phyloP scores from a whole-genome alignment of 768 basidiomycete genomes.

The Mycena olivaceomarginata region DNA sequence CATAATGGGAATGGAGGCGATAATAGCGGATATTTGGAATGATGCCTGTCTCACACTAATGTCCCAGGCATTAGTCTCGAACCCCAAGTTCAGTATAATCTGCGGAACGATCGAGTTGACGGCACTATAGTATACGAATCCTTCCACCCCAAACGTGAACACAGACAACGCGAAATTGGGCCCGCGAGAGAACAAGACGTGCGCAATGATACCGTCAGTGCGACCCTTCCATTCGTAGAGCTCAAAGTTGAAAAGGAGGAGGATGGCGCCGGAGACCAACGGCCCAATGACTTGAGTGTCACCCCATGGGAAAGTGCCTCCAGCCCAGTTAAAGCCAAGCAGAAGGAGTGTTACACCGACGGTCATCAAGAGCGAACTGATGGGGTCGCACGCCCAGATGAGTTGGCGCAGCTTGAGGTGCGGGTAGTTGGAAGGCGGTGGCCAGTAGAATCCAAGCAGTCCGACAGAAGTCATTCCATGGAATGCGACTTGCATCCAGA shows the following conservation, averaged over 20 bases:
- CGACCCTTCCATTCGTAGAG: conserved; percentile 45
- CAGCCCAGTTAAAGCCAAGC: conserved; percentile 44
- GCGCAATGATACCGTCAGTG: conserved; percentile 43
- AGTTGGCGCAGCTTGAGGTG: conserved; percentile 29
- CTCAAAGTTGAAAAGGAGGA: conserved; percentile 41
- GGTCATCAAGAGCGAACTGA: conserved; percentile 30
- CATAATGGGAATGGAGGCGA: conserved; percentile 42
- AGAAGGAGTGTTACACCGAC: conserved; percentile 24
- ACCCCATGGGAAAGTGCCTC: conserved; percentile 40
- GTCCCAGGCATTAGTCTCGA: conserved; percentile 43
- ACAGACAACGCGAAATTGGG: conserved; percentile 42
- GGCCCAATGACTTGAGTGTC: conserved; percentile 41
- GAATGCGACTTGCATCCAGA: conserved; percentile 47
- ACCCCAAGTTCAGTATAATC: conserved; percentile 41
- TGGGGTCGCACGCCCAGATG: conserved; percentile 42
- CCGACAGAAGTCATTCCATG: conserved; percentile 40
- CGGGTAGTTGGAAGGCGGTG: conserved; percentile 41
- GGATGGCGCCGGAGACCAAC: conserved; percentile 32
- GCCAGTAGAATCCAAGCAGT: conserved; percentile 44
- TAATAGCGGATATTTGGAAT: conserved; percentile 34
- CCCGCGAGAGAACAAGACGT: conserved; percentile 45
- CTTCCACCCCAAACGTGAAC: conserved; percentile 44
- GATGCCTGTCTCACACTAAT: conserved; percentile 44
- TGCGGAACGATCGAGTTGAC: conserved; percentile 44
- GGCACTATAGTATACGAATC: conserved; percentile 46